Evolutionary conservation across 2,329 filamentous ascomycete species (phyloP), one percentile per base, ranked within the genome.

Genomic region (Aschersonia sp.): DNA sequence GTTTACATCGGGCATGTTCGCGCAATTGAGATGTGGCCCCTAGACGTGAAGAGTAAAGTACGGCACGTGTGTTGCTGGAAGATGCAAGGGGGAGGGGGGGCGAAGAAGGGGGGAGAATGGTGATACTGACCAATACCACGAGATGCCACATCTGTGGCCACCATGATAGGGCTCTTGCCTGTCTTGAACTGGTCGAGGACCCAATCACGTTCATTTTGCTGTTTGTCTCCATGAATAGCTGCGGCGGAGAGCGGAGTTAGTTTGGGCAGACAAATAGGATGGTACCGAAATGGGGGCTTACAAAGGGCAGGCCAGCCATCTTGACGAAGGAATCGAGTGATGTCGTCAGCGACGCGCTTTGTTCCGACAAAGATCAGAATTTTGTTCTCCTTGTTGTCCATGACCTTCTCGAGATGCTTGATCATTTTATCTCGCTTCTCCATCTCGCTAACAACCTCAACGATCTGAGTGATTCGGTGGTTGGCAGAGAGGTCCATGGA

Each of bases 101-200:
- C 20, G 20, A 20, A 20, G 20, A 71, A 69, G 67, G 71, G 72
- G 71, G 40, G 38, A 10, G 28, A 46, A 47, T 51, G 43, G 30
- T 76, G 73, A 80, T 85, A 91, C 89, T 94, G 94, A 96, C 92
- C 92, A 73, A 98, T 96, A 88, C 92, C 92, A 89, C 92, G 92
- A 65, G 92, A 97, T 73, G 92, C 92, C 72, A 98, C 92, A 65
- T 97, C 92, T 57, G 92, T 98, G 73, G 92, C 92, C 74, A 98
- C 92, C 89, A 98, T 95, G 81, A 98, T 94, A 65, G 92, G 92
- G 74, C 89, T 95, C 78, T 97, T 96, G 72, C 89, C 89, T 56
- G 86, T 87, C 82, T 97, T 98, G 82, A 98, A 98, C 70, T 97
- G 91, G 69, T 97, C 94, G 65, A 98, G 77, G 61, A 97, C 92